Evolutionary conservation across 805 yeast genomes (phyloP).

Genomic region (Nakazawaea molendinolei): DNA sequence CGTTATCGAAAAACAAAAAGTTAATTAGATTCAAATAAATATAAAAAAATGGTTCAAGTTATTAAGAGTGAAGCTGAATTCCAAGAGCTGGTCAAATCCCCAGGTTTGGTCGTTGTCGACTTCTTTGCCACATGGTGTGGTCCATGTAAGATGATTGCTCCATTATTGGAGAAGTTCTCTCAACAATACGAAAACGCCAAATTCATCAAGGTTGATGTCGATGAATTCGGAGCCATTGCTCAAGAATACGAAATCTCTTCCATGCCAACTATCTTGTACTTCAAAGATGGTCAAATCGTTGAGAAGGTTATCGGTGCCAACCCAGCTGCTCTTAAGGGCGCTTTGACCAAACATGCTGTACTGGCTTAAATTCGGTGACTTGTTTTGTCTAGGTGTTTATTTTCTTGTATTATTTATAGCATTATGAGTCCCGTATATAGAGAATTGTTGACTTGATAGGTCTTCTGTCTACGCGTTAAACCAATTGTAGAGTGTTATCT

Average conservation of each 20-base stretch:
- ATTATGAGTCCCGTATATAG: no score
- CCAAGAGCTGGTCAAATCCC: constrained; percentile 51
- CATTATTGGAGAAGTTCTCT: constrained; percentile 79
- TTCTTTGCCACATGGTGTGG: constrained; percentile 99
- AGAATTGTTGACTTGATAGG: no score
- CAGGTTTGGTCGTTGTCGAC: constrained; percentile 84
- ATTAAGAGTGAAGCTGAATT: constrained; percentile 49
- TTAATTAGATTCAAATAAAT: not conserved
- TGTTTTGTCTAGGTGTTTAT: no score
- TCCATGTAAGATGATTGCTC: constrained; percentile 97
- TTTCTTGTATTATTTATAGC: no score
- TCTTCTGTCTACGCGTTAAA: no score
- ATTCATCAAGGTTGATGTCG: constrained; percentile 91
- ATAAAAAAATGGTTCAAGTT: constrained; percentile 43
- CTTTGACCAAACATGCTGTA: constrained; percentile 29
- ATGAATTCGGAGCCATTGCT: constrained; percentile 71
- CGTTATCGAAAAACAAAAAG: not conserved
- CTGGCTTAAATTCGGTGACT: constrained; percentile 21
- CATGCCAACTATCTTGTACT: constrained; percentile 62
- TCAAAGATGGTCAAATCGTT: constrained; percentile 77
- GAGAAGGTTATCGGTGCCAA: constrained; percentile 86
- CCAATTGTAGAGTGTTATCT: no score
- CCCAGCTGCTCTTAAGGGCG: constrained; percentile 74
- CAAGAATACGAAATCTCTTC: constrained; percentile 51
- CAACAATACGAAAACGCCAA: constrained; percentile 57